Evolutionary conservation across 116 monocot species (phyloP).

Genomic region (Zostera marina): DNA sequence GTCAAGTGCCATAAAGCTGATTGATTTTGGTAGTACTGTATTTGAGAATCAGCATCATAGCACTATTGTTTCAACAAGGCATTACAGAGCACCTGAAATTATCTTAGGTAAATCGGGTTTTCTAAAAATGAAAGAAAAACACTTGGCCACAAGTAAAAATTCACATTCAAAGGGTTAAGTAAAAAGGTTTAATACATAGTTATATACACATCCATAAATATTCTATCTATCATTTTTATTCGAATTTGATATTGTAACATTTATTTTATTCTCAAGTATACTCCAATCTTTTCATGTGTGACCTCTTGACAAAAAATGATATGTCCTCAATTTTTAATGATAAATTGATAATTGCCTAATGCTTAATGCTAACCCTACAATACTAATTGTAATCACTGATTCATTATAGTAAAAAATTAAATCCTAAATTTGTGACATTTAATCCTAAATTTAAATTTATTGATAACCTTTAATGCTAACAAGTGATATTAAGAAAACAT

Average conservation of each 20-base stretch:
- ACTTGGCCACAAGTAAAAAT: neutral
- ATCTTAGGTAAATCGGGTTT: conserved; percentile 74
- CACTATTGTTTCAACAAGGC: conserved; percentile 93
- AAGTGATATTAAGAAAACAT: too few relatives aligned
- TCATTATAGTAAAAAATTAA: too few relatives aligned
- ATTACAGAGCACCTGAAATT: conserved; percentile 98
- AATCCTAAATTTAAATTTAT: too few relatives aligned
- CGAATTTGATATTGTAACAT: neutral
- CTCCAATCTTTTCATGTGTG: too few relatives aligned
- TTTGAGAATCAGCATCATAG: conserved; percentile 81
- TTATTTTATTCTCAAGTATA: too few relatives aligned
- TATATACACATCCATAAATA: neutral
- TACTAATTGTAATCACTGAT: too few relatives aligned
- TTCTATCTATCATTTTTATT: neutral
- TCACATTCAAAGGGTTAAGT: neutral
- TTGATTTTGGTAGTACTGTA: conserved; percentile 99
- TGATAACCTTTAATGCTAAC: too few relatives aligned
- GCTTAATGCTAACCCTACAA: too few relatives aligned
- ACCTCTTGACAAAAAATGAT: too few relatives aligned
- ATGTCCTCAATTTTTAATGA: too few relatives aligned
- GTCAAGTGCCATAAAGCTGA: conserved; percentile 99
- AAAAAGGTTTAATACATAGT: neutral
- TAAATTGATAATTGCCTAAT: too few relatives aligned
- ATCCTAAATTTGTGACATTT: too few relatives aligned
- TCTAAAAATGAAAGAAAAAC: neutral